Base-by-base conservation (phyloP, 768 basidiomycete species). In the Lactarius deliciosus region DNA sequence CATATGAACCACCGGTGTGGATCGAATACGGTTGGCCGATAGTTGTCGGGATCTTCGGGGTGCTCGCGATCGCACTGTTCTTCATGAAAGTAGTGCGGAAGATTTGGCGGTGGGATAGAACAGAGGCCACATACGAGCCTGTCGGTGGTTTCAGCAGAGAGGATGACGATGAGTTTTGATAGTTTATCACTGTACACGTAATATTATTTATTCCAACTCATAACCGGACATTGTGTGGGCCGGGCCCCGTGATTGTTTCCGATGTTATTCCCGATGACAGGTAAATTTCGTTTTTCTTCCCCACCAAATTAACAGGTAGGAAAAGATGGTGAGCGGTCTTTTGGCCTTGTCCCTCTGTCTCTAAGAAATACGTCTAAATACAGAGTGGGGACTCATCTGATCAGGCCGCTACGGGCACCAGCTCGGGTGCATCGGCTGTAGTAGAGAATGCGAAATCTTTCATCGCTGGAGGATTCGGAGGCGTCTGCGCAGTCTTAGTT, bases 401-500 rank as follows among this genome's bases (percentile, higher is more conserved):
- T 41, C 57, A 62, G 60, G 62, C 61, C 45, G 32, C 55, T 38
- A 13, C 50, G 28, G 25, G n/a, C 32, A 59, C 67, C 4, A 40
- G 50, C 47, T 60, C 72, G 64, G 74, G 74, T 50, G 57, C 61
- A 25, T 64, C 73, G 64, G 73, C 75, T 43, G 74, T 79, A 13
- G 69, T 71, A 5, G 80, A 79, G 68, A 80, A 80, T 34, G 71
- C 84, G 69, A 98, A 97, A 78, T 86, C 94, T 4, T 98, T 99
- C 79, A 81, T 96, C 62, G 86, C 94, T 38, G 97, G 97, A 70
- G 97, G 97, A 45, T 90, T 92, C 71, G 97, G 97, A 67, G 97
- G 97, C 70, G 80, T 88, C 62, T 81, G 86, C 68, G 91, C 90
- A 38, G 96, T 97, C 16, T 82, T 96, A 30, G 95, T 97, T 68